phyloP scores from a whole-genome alignment of 495 filamentous ascomycete genomes.

The Penicillium daleae region DNA sequence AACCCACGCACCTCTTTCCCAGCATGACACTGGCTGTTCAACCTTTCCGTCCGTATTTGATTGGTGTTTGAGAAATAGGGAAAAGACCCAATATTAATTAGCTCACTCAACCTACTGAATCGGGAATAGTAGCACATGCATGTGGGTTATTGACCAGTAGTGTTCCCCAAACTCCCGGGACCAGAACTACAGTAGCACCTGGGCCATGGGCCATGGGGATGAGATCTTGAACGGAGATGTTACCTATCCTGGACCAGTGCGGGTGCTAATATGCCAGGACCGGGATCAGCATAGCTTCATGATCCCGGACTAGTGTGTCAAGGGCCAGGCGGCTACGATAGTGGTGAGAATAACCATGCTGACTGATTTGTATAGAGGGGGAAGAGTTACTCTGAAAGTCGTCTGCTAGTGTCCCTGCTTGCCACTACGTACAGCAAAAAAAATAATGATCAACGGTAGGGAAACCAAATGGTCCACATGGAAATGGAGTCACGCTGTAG shows the following conservation, averaged over 20 bases:
- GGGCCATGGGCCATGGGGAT: slow-evolving; percentile 15
- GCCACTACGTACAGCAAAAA: neutral
- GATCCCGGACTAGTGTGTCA: neutral
- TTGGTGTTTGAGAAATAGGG: neutral
- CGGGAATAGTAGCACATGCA: slow-evolving; percentile 15
- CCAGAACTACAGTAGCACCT: no score
- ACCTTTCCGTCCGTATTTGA: neutral
- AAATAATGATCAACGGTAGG: neutral
- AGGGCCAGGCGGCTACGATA: neutral
- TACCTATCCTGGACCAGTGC: slow-evolving; percentile 14
- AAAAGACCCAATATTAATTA: neutral
- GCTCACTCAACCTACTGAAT: slow-evolving; percentile 17
- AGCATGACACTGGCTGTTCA: neutral
- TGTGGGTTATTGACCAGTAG: slow-evolving; percentile 15
- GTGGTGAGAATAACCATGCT: neutral
- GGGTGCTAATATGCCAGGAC: slow-evolving; percentile 12
- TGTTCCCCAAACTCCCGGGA: slow-evolving; percentile 15
- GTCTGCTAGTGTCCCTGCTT: neutral
- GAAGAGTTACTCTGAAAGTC: no score
- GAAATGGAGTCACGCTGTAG: neutral
- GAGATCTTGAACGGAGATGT: slow-evolving; percentile 23
- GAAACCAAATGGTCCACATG: slow-evolving; percentile 2
- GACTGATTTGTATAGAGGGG: no score
- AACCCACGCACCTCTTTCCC: neutral
- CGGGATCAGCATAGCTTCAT: slow-evolving; percentile 14